Evolutionary conservation across 2,329 filamentous ascomycete species (phyloP).

Genomic region (Phoma sp.): DNA sequence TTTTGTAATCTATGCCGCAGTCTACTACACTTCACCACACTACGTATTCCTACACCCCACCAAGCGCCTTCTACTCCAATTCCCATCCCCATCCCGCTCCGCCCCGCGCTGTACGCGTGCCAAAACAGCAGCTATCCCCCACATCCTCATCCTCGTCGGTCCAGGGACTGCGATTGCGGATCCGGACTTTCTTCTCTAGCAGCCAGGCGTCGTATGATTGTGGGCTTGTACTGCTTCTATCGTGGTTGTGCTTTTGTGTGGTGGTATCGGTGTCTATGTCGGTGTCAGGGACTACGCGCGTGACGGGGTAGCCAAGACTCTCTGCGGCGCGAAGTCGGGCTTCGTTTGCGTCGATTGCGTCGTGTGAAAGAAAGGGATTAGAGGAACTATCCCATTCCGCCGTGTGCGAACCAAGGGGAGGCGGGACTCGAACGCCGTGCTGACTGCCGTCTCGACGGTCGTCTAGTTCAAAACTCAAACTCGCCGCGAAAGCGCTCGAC

Average conservation of each 20-base stretch:
- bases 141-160: conserved; percentile 32
- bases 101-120: conserved; percentile 28
- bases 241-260: not conserved
- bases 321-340: not conserved
- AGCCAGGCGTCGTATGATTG: conserved; percentile 26
- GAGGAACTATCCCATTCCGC: conserved; percentile 1
- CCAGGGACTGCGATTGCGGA: conserved; percentile 5
- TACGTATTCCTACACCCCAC: conserved; percentile 26
- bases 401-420: not conserved
- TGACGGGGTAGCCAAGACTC: not conserved
- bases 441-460: not conserved
- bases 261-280: too few species aligned
- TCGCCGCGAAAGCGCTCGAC: conserved; percentile 86
- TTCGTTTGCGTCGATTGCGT: not conserved
- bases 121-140: conserved; percentile 42
- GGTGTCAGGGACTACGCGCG: not conserved
- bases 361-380: too few species aligned
- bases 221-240: too few species aligned
- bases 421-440: not conserved
- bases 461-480: conserved; percentile 75
- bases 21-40: too few species aligned
- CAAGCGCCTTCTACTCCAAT: conserved; percentile 34
- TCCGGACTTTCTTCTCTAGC: conserved; percentile 21
- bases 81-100: too few species aligned
- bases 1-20: too few species aligned